These are phyloP conservation scores for Russula earlei DNA, from an alignment of 768 basidiomycete species.

Conservation along the genomic window DNA sequence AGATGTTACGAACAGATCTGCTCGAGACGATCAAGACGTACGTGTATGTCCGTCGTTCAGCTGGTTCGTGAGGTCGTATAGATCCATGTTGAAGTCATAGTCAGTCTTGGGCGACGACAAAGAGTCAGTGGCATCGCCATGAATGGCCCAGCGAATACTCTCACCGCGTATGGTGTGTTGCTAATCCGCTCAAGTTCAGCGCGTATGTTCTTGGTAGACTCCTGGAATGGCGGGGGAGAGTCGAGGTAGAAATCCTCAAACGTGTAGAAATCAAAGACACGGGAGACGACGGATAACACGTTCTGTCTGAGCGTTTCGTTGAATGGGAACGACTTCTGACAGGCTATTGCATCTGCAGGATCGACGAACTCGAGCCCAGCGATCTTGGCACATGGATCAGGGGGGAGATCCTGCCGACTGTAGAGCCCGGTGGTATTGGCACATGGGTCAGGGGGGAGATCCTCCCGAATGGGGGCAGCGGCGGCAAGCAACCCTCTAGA, in stretches of 20 bases:
- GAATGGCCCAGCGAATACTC: not conserved
- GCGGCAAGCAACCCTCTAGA: no score
- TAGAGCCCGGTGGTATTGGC: constrained; percentile 26
- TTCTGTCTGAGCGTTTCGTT: constrained; percentile 32
- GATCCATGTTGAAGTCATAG: constrained; percentile 52
- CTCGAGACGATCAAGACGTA: constrained; percentile 22
- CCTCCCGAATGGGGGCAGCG: no score
- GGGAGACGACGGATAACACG: constrained; percentile 27
- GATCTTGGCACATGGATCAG: constrained; percentile 30
- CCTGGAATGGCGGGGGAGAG: constrained; percentile 31
- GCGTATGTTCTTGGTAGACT: constrained; percentile 47
- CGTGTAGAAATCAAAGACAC: constrained; percentile 33
- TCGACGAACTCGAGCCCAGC: constrained; percentile 35
- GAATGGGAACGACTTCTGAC: constrained; percentile 30
- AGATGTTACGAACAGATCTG: not conserved
- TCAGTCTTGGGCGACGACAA: constrained; percentile 37
- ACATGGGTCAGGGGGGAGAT: constrained; percentile 26
- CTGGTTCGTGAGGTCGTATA: constrained; percentile 45
- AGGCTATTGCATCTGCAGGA: constrained; percentile 45
- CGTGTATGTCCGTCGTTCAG: constrained; percentile 62
- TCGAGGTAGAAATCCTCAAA: constrained; percentile 33
- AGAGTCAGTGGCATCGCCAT: not conserved
- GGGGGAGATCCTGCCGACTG: no score
- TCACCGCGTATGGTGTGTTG: constrained; percentile 37
- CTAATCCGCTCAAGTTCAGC: constrained; percentile 40